Evolutionary conservation across 2,329 filamentous ascomycete species (phyloP).

Genomic region (Fonsecaea erecta): DNA sequence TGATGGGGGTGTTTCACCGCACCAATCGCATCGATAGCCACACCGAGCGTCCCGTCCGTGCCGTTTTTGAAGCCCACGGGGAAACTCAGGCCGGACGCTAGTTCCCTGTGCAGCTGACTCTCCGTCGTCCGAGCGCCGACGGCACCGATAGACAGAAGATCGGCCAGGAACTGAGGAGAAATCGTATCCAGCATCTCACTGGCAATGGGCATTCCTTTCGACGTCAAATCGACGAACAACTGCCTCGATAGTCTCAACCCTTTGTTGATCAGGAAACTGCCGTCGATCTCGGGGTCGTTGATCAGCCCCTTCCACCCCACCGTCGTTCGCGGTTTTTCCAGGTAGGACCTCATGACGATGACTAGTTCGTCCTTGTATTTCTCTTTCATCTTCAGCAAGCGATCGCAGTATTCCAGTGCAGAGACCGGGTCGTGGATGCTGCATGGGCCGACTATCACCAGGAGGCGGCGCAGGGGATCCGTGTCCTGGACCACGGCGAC

Average conservation of each 20-base stretch:
- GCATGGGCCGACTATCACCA: slow-evolving; percentile 94
- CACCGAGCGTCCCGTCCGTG: slow-evolving; percentile 86
- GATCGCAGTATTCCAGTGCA: slow-evolving; percentile 84
- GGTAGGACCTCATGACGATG: slow-evolving; percentile 97
- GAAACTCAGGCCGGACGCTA: slow-evolving; percentile 93
- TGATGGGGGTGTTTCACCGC: slow-evolving; percentile 71
- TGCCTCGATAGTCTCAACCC: slow-evolving; percentile 89
- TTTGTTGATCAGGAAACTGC: slow-evolving; percentile 99
- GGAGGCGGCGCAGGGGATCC: slow-evolving; percentile 72
- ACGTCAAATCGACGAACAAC: slow-evolving; percentile 89
- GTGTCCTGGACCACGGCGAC: slow-evolving; percentile 75
- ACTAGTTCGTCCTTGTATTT: slow-evolving; percentile 82
- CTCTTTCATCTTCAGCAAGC: slow-evolving; percentile 75
- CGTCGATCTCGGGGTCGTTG: slow-evolving; percentile 97
- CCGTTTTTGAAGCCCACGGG: slow-evolving; percentile 99
- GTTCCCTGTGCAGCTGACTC: slow-evolving; percentile 92
- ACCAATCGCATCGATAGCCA: slow-evolving; percentile 95
- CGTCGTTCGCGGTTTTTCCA: slow-evolving; percentile 97
- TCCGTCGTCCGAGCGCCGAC: slow-evolving; percentile 97
- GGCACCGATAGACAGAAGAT: slow-evolving; percentile 92
- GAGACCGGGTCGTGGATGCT: slow-evolving; percentile 92
- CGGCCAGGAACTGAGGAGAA: slow-evolving; percentile 94
- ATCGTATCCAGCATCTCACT: slow-evolving; percentile 99
- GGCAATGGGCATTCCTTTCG: slow-evolving; percentile 88
- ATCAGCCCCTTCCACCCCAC: slow-evolving; percentile 99